phyloP scores from a whole-genome alignment of 345 rosid species.

The Ceriops tagal region DNA sequence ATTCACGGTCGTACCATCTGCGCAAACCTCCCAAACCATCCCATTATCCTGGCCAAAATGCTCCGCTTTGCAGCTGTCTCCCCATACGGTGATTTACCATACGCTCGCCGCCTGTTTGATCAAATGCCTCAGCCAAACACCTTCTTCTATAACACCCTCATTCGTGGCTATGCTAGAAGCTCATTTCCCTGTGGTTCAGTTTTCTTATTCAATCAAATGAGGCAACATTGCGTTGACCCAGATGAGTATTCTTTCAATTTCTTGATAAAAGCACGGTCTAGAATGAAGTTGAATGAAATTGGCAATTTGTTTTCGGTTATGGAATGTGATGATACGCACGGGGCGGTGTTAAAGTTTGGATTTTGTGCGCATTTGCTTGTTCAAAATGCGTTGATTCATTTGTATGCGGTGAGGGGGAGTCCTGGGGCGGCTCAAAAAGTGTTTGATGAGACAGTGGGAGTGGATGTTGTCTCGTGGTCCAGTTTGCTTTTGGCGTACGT shows the following conservation, averaged over 20 bases:
- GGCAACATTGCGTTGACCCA: slow-evolving; percentile 22
- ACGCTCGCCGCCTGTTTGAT: slow-evolving; percentile 30
- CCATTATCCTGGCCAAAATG: slow-evolving; percentile 18
- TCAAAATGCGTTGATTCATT: slow-evolving; percentile 35
- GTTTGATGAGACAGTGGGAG: slow-evolving; percentile 21
- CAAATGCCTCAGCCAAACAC: slow-evolving; percentile 26
- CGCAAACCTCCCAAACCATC: slow-evolving; percentile 14
- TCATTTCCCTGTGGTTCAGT: slow-evolving; percentile 12
- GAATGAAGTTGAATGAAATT: slow-evolving; percentile 8
- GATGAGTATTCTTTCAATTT: slow-evolving; percentile 30
- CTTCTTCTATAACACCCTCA: slow-evolving; percentile 26
- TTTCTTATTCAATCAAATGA: slow-evolving; percentile 22
- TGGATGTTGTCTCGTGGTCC: slow-evolving; percentile 32
- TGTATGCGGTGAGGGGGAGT: slow-evolving; percentile 21
- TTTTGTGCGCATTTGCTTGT: slow-evolving; percentile 25
- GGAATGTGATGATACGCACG: slow-evolving; percentile 28
- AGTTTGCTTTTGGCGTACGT: slow-evolving; percentile 23
- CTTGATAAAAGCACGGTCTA: slow-evolving; percentile 28
- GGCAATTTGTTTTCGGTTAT: neutral
- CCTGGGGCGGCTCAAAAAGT: slow-evolving; percentile 15
- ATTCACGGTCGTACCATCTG: slow-evolving; percentile 20
- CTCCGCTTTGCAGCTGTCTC: slow-evolving; percentile 21
- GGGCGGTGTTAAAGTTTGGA: slow-evolving; percentile 28
- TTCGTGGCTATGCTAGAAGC: slow-evolving; percentile 30
- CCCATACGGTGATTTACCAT: slow-evolving; percentile 20